Conservation (phyloP, 1,139 yeast genomes). For the Scheffersomyces cryptocercus region DNA sequence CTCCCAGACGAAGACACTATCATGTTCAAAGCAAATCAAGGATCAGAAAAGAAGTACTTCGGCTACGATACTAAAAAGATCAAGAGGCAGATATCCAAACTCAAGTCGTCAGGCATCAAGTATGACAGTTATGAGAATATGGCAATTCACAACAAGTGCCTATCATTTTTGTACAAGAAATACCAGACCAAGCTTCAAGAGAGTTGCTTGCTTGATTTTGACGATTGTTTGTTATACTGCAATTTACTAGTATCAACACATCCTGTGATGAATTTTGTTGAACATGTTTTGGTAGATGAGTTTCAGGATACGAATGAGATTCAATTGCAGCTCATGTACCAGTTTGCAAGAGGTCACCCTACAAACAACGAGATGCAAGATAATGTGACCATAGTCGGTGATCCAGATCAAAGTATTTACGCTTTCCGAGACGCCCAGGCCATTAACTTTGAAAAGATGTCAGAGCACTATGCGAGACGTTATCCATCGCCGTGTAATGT, state of each 20-base stretch:
- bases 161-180: conserved; percentile 40
- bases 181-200: conserved; percentile 53
- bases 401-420: conserved; percentile 94
- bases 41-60: conserved; percentile 18
- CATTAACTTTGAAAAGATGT: conserved; percentile 65
- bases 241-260: conserved; percentile 45
- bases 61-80: conserved; percentile 40
- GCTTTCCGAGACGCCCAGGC: conserved; percentile 82
- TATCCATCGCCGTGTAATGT: conserved; percentile 20
- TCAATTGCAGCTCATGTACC: conserved; percentile 68
- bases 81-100: conserved; percentile 48
- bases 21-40: conserved; percentile 11
- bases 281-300: conserved; percentile 87
- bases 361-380: conserved; percentile 20
- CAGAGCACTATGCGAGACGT: conserved; percentile 33
- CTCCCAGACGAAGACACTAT: conserved; percentile 15
- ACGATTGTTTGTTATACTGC: conserved; percentile 70
- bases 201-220: conserved; percentile 67
- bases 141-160: conserved; percentile 12
- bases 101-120: conserved; percentile 50
- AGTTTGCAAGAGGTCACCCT: conserved; percentile 50
- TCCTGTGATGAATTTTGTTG: conserved; percentile 50
- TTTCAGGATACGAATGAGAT: conserved; percentile 87
- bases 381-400: conserved; percentile 87
- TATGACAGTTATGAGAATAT: conserved; percentile 34